phyloP scores from a whole-genome alignment of 2,329 filamentous ascomycete genomes.

The Huntiella moniliformis region DNA sequence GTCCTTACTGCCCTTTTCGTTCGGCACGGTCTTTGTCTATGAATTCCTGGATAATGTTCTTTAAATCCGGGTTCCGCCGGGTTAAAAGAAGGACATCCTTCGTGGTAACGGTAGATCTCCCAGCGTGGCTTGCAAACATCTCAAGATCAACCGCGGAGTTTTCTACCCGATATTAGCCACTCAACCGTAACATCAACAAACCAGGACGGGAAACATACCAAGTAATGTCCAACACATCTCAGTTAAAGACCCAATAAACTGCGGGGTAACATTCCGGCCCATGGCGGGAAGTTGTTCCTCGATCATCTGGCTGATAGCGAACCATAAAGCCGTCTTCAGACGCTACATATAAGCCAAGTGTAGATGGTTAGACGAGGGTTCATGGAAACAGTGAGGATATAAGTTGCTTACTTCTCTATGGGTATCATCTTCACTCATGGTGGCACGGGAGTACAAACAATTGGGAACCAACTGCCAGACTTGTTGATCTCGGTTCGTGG shows the following conservation, averaged over 20 bases:
- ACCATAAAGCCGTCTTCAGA: conserved; percentile 73
- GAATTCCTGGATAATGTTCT: conserved; percentile 52
- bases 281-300: conserved; percentile 51
- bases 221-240: conserved; percentile 80
- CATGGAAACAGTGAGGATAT: not conserved
- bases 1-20: not conserved
- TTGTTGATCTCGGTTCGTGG: too few relatives aligned
- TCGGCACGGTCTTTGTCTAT: conserved; percentile 40
- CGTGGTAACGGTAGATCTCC: conserved; percentile 58
- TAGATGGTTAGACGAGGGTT: not conserved
- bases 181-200: not conserved
- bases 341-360: conserved; percentile 30
- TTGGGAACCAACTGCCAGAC: too few relatives aligned
- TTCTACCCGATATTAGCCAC: conserved; percentile 18
- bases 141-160: conserved; percentile 38
- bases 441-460: not conserved
- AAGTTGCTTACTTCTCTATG: conserved; percentile 7
- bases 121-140: conserved; percentile 52
- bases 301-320: conserved; percentile 67
- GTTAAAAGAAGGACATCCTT: conserved; percentile 79
- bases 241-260: conserved; percentile 73
- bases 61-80: conserved; percentile 69
- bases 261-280: conserved; percentile 69
- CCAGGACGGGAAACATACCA: conserved; percentile 29
- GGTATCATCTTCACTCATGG: conserved; percentile 11